Evolutionary conservation across 83 land plant species (phyloP), one percentile per base, ranked within the genome.

Genomic region (Picea engelmannii): DNA sequence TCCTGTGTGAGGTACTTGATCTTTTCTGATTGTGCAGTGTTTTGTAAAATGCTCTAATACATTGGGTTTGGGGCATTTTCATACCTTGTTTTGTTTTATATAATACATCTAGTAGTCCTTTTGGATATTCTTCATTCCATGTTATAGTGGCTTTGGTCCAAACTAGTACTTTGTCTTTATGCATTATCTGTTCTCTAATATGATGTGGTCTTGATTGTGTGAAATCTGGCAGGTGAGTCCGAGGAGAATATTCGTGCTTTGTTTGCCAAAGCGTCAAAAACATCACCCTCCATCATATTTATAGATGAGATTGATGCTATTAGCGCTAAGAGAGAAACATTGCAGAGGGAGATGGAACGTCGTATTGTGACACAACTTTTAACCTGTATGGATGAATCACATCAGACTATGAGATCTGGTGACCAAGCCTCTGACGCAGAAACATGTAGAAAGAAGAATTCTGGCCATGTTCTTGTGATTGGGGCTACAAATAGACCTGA

Each of bases 271-370:
- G 99, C 98, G 52, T 81, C 80, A 40, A 90, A 90, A 74, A 88
- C 94, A 31, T 94, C 99, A 38, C 99, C 99, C 31, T 92, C 94
- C 58, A 97, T 97, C 75, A 90, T 97, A 35, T 96, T 96, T 76
- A 96, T 96, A 77, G 98, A 97, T 84, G 99, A 98, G 82, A 96
- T 98, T 85, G 99, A 98, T 88, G 96, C 99, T n/a, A 98, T 98
- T 80, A 93, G 93, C 49, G 91, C 97, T 10, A 98, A 98, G 85
- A 87, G 99, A 82, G 99, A 96, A 82, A 88, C 87, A 44, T 82
- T 93, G 77, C 95, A 98, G 38, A 89, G 99, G 80, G 99, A 94
- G 81, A 96, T 98, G 99, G 99, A 96, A 78, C 83, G 93, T 20
- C 76, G 99, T 40, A 94, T 98, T 78, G 99, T 98, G 38, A 96